These are phyloP conservation scores for Penicillium tannophilum DNA, from an alignment of 495 filamentous ascomycete species.

Conservation along the genomic window DNA sequence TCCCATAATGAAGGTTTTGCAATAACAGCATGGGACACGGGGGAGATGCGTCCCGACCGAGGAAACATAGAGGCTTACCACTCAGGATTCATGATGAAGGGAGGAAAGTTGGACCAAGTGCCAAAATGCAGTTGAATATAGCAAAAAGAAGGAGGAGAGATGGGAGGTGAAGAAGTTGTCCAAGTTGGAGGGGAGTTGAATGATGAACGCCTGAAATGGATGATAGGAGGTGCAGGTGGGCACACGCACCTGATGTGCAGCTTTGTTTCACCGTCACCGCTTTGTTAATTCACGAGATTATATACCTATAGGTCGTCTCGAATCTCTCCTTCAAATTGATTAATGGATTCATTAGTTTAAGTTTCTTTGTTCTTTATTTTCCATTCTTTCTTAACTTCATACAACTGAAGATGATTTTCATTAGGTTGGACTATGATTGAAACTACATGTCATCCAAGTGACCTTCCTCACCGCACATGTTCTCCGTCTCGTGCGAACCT, in stretches of 20 bases:
- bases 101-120: neutral
- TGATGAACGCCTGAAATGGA: conserved; percentile 39
- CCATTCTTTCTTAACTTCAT: neutral
- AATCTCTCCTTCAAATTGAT: neutral
- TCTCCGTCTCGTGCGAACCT: conserved; percentile 15
- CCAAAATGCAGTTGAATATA: conserved; percentile 14
- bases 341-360: neutral
- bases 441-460: neutral
- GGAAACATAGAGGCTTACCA: conserved; percentile 61
- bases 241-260: conserved; percentile 36
- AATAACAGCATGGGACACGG: conserved; percentile 18
- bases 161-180: conserved; percentile 16
- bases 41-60: conserved; percentile 13
- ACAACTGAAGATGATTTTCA: neutral
- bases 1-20: conserved; percentile 1
- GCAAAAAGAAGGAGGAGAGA: conserved; percentile 15
- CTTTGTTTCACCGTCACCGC: conserved; percentile 30
- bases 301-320: too few relatives aligned
- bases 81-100: conserved; percentile 82
- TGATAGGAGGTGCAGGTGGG: conserved; percentile 39
- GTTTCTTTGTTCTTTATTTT: neutral
- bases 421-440: neutral
- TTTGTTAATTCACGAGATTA: neutral
- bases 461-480: conserved; percentile 10
- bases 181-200: conserved; percentile 25